phyloP scores from a whole-genome alignment of 106 monocot genomes.

The Platanthera guangdongensis region DNA sequence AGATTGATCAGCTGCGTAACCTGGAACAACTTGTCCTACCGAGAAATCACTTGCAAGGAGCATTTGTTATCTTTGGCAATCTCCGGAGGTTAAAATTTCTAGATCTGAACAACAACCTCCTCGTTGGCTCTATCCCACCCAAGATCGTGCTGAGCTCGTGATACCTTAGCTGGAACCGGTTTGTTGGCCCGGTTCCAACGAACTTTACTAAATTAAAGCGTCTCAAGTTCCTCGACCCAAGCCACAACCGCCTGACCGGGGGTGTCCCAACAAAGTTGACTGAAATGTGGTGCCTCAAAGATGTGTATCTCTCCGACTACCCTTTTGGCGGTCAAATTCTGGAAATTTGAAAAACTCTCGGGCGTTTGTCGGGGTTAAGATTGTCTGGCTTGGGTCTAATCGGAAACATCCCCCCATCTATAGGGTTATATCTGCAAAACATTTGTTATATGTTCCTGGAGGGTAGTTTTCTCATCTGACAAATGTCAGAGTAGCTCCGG shows the following conservation, averaged over 20 bases:
- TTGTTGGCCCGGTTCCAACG: conserved; percentile 40
- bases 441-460: conserved; percentile 42
- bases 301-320: conserved; percentile 56
- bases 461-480: conserved; percentile 39
- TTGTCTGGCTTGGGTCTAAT: conserved; percentile 34
- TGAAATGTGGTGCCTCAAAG: conserved; percentile 35
- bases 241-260: conserved; percentile 51
- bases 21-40: conserved; percentile 48
- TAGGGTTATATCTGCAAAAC: conserved; percentile 45
- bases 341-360: conserved; percentile 42
- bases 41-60: conserved; percentile 34
- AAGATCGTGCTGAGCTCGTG: conserved; percentile 36
- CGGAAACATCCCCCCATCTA: conserved; percentile 55
- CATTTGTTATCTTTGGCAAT: conserved; percentile 20
- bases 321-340: conserved; percentile 45
- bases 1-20: conserved; percentile 19
- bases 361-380: conserved; percentile 35
- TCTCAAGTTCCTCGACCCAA: conserved; percentile 54
- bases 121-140: conserved; percentile 25
- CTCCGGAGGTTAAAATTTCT: conserved; percentile 28
- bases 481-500: conserved; percentile 43
- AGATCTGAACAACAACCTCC: conserved; percentile 47
- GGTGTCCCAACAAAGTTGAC: conserved; percentile 37
- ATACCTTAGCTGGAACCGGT: conserved; percentile 52
- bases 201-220: conserved; percentile 15